Conservation (phyloP, 2,329 filamentous ascomycete species). For the Penicillium sp. region DNA sequence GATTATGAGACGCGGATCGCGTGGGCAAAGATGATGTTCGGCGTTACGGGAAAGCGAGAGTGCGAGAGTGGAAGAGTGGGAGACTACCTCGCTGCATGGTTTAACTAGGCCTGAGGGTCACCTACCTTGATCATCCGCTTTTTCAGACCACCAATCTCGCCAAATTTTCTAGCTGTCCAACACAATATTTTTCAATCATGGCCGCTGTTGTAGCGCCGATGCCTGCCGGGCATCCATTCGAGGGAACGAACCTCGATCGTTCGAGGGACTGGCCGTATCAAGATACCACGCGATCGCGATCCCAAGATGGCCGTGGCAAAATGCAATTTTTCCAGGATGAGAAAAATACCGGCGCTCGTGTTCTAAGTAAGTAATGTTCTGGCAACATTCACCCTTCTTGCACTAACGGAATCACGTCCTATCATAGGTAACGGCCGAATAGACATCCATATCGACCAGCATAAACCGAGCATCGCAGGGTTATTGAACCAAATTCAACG, state of each 20-base stretch:
- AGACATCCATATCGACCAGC: conserved; percentile 27
- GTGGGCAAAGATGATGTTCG: background rate
- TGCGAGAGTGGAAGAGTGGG: background rate
- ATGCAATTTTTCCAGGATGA: conserved; percentile 1
- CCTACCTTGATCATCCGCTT: background rate
- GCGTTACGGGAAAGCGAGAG: background rate
- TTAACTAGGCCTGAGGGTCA: background rate
- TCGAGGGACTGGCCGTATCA: background rate
- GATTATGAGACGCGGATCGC: background rate
- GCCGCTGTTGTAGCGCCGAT: background rate
- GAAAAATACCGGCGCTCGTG: background rate
- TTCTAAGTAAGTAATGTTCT: background rate
- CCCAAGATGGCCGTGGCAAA: background rate
- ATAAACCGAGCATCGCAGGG: conserved; percentile 24
- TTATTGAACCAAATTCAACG: conserved; percentile 21
- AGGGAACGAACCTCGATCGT: background rate
- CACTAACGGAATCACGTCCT: background rate
- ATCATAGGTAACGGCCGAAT: conserved; percentile 26
- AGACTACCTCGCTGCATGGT: background rate
- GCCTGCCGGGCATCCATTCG: background rate
- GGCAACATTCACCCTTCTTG: background rate
- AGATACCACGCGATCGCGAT: background rate
- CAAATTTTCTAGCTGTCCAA: background rate
- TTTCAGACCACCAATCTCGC: background rate
- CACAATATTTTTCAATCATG: background rate